Evolutionary conservation across 257 asterid genomes (phyloP).

Genomic region (Rhazya stricta): DNA sequence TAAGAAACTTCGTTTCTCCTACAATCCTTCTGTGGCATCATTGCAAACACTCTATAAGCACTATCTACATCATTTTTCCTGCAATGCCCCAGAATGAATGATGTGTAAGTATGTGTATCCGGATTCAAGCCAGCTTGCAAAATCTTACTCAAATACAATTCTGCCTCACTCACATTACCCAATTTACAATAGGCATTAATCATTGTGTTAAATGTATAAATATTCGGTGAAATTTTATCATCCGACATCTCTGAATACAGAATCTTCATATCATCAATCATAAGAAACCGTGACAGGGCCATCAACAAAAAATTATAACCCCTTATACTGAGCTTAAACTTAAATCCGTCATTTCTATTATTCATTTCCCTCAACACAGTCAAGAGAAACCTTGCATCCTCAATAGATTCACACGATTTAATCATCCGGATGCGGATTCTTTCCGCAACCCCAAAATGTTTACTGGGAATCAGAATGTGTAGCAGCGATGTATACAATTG

Average conservation of each 20-base stretch:
- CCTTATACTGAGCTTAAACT: constrained; percentile 45
- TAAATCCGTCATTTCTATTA: constrained; percentile 10
- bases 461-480: constrained; percentile 42
- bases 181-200: constrained; percentile 62
- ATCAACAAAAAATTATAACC: constrained; percentile 56
- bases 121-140: constrained; percentile 60
- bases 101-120: constrained; percentile 64
- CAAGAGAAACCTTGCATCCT: constrained; percentile 39
- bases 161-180: constrained; percentile 60
- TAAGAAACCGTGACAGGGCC: constrained; percentile 46
- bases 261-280: constrained; percentile 56
- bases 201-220: constrained; percentile 67
- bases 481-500: constrained; percentile 45
- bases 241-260: constrained; percentile 55
- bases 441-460: constrained; percentile 40
- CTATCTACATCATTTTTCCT: constrained; percentile 51
- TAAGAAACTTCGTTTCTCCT: constrained; percentile 63
- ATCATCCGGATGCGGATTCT: constrained; percentile 44
- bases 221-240: constrained; percentile 57
- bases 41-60: constrained; percentile 40
- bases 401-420: constrained; percentile 42
- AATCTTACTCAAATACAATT: constrained; percentile 47
- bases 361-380: constrained; percentile 42
- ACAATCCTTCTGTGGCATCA: constrained; percentile 55
- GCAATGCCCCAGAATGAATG: constrained; percentile 71